Conservation (phyloP, 1,284 basidiomycete species). For the Fomitopsis pinicola region DNA sequence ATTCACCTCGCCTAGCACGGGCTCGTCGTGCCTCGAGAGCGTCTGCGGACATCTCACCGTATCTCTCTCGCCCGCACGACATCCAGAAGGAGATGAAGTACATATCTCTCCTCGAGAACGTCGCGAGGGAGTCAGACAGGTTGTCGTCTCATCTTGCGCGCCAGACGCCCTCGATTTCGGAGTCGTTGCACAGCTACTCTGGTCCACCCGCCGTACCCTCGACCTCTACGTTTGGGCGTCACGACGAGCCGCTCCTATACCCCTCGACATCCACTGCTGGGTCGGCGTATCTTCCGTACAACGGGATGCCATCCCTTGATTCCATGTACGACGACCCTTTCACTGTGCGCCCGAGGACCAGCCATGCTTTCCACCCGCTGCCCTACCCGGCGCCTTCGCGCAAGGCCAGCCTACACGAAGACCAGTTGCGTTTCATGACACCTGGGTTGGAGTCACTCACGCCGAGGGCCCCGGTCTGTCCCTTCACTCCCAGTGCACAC, state of each 20-base stretch:
- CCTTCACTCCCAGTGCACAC: constrained; percentile 2
- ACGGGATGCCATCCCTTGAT: constrained; percentile 13
- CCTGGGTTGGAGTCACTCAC: constrained; percentile 19
- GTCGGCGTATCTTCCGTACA: constrained; percentile 1
- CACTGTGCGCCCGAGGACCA: constrained; percentile 57
- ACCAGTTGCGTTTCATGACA: constrained; percentile 41
- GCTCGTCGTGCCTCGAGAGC: constrained; percentile 20
- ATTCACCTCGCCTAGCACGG: constrained; percentile 5
- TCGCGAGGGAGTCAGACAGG: constrained; percentile 66
- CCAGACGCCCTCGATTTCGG: constrained; percentile 7
- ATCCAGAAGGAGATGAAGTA: constrained; percentile 65
- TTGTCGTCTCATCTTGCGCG: constrained; percentile 43
- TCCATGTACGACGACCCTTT: constrained; percentile 38
- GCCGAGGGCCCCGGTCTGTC: constrained; percentile 9
- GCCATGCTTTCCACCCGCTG: constrained; percentile 45
- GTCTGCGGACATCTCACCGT: constrained; percentile 61
- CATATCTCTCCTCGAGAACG: constrained; percentile 67
- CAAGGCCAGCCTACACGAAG: constrained; percentile 49
- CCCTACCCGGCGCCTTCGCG: constrained; percentile 27
- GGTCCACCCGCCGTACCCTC: constrained; percentile 18
- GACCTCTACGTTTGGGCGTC: constrained; percentile 12
- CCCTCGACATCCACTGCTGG: constrained; percentile 24
- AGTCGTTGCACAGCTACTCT: constrained; percentile 4
- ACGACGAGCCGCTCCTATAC: constrained; percentile 26
- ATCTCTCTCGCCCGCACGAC: constrained; percentile 48